Evolutionary conservation across 2,329 filamentous ascomycete species (phyloP).

Genomic region (Chrysosporium keratinophilum): DNA sequence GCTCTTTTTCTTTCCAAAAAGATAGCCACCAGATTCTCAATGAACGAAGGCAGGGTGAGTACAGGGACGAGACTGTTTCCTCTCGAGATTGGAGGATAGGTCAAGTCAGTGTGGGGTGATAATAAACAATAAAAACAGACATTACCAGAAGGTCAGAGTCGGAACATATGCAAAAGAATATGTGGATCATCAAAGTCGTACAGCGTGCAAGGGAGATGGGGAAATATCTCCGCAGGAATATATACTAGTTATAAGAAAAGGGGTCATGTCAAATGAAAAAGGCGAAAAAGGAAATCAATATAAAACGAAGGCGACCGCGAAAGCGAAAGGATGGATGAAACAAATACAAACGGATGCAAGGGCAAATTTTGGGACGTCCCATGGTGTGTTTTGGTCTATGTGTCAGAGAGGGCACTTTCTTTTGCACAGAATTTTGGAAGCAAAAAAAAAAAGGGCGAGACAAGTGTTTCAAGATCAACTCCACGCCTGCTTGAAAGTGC

Average conservation of each 20-base stretch:
- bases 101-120: not conserved
- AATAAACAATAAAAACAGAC: conserved; percentile 9
- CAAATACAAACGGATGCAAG: not conserved
- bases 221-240: conserved; percentile 1
- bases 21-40: not conserved
- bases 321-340: conserved; percentile 2
- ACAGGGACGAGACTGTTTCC: not conserved
- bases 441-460: not conserved
- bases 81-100: not conserved
- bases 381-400: not conserved
- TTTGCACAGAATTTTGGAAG: conserved; percentile 4
- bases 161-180: conserved; percentile 5
- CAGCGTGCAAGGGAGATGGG: not conserved
- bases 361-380: not conserved
- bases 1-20: not conserved
- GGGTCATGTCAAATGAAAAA: conserved; percentile 8
- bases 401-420: not conserved
- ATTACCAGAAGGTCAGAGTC: conserved; percentile 6
- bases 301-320: not conserved
- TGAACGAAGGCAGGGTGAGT: not conserved
- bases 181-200: conserved; percentile 14
- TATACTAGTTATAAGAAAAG: not conserved
- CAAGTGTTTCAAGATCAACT: not conserved
- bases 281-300: too few relatives aligned
- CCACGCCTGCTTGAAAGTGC: not conserved